Base-by-base conservation (phyloP, 2,329 filamentous ascomycete genomes). In the Botrytis fabae region DNA sequence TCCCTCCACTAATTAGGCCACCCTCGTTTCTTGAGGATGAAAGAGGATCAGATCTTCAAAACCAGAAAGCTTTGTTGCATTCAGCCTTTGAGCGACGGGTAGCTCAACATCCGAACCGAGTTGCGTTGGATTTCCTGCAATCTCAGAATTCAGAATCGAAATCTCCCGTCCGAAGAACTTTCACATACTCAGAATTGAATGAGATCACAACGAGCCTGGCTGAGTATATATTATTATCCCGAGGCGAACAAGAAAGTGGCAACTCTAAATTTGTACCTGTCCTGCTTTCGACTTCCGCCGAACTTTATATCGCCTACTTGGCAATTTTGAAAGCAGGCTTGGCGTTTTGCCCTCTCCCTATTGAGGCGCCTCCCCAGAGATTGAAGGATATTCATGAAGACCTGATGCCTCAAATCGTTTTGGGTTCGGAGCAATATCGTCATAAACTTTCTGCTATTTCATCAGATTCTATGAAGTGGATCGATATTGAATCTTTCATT, bases 291-390 rank as follows among this genome's bases (percentile, higher is more conserved):
- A 59, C 81, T 79, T 74, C 75, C 77, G 32, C 77, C 80, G 35
- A 73, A 74, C 79, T 79, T 7, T 81, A 80, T 69, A 75, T 80
- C 1, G 71, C 80, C 25, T 79, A 81, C 22, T 71, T 80, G n/a
- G 81, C 78, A 10, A 80, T 82, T 48, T 78, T 82, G 73, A 80
- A 80, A 57, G 78, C 80, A 2, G 81, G 80, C 25, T 80, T 80
- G 71, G 76, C 76, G 0, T 82, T 82, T 75, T 76, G 82, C n/a
- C 81, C 81, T 1, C 80, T 82, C 35, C 81, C 79, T 42, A 78
- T 81, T 48, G 78, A 77, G 28, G 75, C 81, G 14, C 69, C 69
- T 25, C 54, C 40, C 16, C 42, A 70, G 28, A 63, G 59, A 32
- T 32, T 69, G 9, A 38, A 69, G 20, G 38, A 69, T 10, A 60